phyloP scores from a whole-genome alignment of 805 yeast genomes.

The Ogataea populi-albae region DNA sequence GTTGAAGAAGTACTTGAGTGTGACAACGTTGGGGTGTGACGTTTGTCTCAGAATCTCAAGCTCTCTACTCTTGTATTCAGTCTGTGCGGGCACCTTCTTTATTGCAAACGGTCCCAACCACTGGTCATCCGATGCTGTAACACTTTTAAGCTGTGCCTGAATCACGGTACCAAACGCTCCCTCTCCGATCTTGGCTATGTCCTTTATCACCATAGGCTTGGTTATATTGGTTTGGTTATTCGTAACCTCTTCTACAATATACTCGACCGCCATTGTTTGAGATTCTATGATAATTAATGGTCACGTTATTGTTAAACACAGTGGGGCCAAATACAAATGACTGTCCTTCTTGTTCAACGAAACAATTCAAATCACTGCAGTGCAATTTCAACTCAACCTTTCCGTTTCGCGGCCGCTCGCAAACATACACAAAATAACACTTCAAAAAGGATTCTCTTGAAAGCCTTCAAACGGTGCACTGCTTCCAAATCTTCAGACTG shows the following conservation, averaged over 20 bases:
- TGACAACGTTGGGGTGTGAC: slow-evolving; percentile 76
- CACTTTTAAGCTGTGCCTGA: slow-evolving; percentile 53
- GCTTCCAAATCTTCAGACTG: too few species aligned
- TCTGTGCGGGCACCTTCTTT: slow-evolving; percentile 82
- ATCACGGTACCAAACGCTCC: slow-evolving; percentile 87
- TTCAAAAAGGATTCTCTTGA: too few species aligned
- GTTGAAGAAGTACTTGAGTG: slow-evolving; percentile 67
- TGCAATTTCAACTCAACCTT: too few species aligned
- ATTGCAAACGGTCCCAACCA: slow-evolving; percentile 85
- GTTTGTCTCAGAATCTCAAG: slow-evolving; percentile 72
- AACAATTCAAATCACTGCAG: too few species aligned
- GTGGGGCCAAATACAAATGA: too few species aligned
- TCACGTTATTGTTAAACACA: background rate
- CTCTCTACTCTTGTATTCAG: slow-evolving; percentile 81
- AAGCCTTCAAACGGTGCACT: too few species aligned
- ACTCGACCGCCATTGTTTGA: slow-evolving; percentile 35
- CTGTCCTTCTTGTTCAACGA: too few species aligned
- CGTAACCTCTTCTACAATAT: slow-evolving; percentile 58
- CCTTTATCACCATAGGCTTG: slow-evolving; percentile 65
- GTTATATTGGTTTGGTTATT: slow-evolving; percentile 52
- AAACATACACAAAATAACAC: too few species aligned
- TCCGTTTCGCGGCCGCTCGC: too few species aligned
- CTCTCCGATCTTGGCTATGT: slow-evolving; percentile 74
- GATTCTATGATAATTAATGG: background rate
- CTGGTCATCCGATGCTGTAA: slow-evolving; percentile 25